Conservation (phyloP, 805 yeast genomes). For the Myxozyma vanderwaltii region DNA sequence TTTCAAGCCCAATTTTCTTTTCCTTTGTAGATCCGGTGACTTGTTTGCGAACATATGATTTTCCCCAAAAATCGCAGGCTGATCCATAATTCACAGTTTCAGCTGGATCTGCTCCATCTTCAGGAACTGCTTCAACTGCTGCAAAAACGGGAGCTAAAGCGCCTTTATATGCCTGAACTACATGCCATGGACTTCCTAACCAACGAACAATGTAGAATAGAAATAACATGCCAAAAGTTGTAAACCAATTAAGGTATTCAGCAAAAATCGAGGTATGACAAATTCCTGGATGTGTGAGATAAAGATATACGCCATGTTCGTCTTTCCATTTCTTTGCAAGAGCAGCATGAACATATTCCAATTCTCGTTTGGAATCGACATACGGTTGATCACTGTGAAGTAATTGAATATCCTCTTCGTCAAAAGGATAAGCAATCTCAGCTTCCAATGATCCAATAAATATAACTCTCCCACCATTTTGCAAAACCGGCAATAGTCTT, state of each 20-base stretch:
- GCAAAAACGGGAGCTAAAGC: slow-evolving; percentile 84
- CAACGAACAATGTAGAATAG: slow-evolving; percentile 81
- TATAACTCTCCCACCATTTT: slow-evolving; percentile 63
- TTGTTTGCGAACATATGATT: slow-evolving; percentile 45
- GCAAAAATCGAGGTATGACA: slow-evolving; percentile 79
- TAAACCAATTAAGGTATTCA: slow-evolving; percentile 69
- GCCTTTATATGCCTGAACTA: slow-evolving; percentile 82
- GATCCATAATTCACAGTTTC: slow-evolving; percentile 71
- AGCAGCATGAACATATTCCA: slow-evolving; percentile 80
- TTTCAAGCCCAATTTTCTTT: slow-evolving; percentile 8
- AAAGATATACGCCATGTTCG: slow-evolving; percentile 63
- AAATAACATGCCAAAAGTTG: slow-evolving; percentile 82
- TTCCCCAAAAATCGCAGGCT: slow-evolving; percentile 64
- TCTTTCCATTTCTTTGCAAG: slow-evolving; percentile 56
- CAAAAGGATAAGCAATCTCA: slow-evolving; percentile 63
- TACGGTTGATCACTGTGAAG: slow-evolving; percentile 67
- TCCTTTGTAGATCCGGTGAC: slow-evolving; percentile 11
- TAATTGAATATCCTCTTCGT: slow-evolving; percentile 74
- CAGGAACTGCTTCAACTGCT: slow-evolving; percentile 55
- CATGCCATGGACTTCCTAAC: slow-evolving; percentile 86
- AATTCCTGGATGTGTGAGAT: slow-evolving; percentile 91
- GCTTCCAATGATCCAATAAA: slow-evolving; percentile 91
- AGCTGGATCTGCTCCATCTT: slow-evolving; percentile 41
- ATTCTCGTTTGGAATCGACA: slow-evolving; percentile 87
- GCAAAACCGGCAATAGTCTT: slow-evolving; percentile 58